These are phyloP conservation scores for Aaosphaeria arxii DNA, from an alignment of 2,329 filamentous ascomycete species.

Conservation along the genomic window DNA sequence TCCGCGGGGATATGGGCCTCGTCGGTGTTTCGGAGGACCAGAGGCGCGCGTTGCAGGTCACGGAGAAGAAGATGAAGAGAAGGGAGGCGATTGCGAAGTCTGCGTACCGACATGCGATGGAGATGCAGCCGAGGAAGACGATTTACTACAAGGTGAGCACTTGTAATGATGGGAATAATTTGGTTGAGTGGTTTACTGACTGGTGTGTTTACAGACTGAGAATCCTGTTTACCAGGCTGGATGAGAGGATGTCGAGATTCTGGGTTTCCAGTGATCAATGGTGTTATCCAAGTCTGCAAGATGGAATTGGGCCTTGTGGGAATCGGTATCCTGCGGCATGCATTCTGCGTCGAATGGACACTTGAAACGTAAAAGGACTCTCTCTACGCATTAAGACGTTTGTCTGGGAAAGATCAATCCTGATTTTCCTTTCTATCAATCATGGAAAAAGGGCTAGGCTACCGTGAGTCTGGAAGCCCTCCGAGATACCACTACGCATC, in stretches of 20 bases:
- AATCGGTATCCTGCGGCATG: no score
- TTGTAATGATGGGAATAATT: neutral
- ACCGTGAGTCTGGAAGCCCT: no score
- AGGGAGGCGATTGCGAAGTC: conserved; percentile 2
- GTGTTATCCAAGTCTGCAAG: no score
- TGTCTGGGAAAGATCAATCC: no score
- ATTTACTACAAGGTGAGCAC: neutral
- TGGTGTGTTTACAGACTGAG: neutral
- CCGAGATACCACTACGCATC: no score
- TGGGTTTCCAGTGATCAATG: no score
- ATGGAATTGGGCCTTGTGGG: no score
- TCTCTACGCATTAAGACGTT: no score
- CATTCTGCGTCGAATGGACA: no score
- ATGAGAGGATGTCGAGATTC: neutral
- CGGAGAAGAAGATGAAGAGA: conserved; percentile 17
- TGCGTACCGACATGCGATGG: neutral
- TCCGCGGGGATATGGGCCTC: conserved; percentile 16
- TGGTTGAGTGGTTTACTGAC: neutral
- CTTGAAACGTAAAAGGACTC: no score
- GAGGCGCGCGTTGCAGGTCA: conserved; percentile 8
- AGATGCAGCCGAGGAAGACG: neutral
- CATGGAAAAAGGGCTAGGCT: no score
- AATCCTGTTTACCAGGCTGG: neutral
- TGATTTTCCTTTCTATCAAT: no score
- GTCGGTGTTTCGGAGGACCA: conserved; percentile 12